Evolutionary conservation across 164 flowering plant species (phyloP).

Genomic region (Brasenia schreberi): DNA sequence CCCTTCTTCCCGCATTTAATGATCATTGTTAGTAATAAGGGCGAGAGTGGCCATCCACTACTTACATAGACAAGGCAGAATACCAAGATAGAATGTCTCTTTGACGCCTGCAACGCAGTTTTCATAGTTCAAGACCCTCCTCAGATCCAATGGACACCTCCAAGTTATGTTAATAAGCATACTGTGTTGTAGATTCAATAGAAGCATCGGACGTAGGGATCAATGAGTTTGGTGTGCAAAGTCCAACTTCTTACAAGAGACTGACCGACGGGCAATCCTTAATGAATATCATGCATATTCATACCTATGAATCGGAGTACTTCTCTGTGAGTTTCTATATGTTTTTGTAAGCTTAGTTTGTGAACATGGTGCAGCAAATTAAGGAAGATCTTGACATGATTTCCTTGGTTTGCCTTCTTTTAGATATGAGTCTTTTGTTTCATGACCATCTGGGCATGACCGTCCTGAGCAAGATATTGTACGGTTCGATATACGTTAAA

Average conservation of each 20-base stretch:
- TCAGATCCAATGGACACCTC: too few relatives aligned
- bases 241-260: slow-evolving; percentile 2
- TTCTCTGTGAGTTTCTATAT: slow-evolving; percentile 19
- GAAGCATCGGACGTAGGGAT: slow-evolving; percentile 25
- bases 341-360: too few relatives aligned
- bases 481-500: slow-evolving; percentile 25
- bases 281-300: slow-evolving; percentile 22
- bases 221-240: slow-evolving; percentile 11
- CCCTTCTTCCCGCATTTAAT: too few relatives aligned
- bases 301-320: slow-evolving; percentile 17
- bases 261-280: slow-evolving; percentile 10
- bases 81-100: too few relatives aligned
- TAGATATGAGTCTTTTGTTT: slow-evolving; percentile 36
- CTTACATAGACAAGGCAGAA: too few relatives aligned
- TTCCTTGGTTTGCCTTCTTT: not conserved
- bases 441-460: slow-evolving; percentile 45
- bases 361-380: too few relatives aligned
- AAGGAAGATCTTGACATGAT: not conserved
- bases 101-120: too few relatives aligned
- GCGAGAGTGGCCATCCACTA: too few relatives aligned
- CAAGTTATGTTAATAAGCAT: too few relatives aligned
- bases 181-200: slow-evolving; percentile 9
- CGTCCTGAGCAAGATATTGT: slow-evolving; percentile 32
- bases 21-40: too few relatives aligned
- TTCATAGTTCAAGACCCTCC: too few relatives aligned